Evolutionary conservation across 805 yeast species (phyloP).

Genomic region (Candida coquimbonensis): DNA sequence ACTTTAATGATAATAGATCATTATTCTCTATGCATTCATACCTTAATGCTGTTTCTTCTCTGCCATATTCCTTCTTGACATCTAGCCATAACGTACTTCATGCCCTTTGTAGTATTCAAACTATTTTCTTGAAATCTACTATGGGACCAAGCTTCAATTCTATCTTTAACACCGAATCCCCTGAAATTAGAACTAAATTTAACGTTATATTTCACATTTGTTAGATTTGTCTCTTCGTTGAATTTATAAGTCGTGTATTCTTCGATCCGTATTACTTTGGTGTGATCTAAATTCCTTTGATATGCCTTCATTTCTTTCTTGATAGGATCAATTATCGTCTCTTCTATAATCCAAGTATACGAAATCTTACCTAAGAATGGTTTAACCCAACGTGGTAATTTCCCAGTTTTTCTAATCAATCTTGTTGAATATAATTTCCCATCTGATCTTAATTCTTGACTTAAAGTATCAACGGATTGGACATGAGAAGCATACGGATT

Average conservation of each 20-base stretch:
- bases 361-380: slow-evolving; percentile 67
- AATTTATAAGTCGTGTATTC: slow-evolving; percentile 57
- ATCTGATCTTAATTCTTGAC: slow-evolving; percentile 45
- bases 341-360: slow-evolving; percentile 78
- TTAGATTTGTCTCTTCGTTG: slow-evolving; percentile 26
- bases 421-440: slow-evolving; percentile 70
- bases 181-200: slow-evolving; percentile 66
- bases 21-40: background rate
- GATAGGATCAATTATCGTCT: slow-evolving; percentile 62
- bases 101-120: slow-evolving; percentile 59
- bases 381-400: slow-evolving; percentile 71
- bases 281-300: slow-evolving; percentile 80
- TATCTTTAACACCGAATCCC: slow-evolving; percentile 53
- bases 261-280: slow-evolving; percentile 68
- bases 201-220: slow-evolving; percentile 52
- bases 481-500: slow-evolving; percentile 85
- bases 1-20: background rate
- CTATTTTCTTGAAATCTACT: slow-evolving; percentile 62
- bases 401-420: slow-evolving; percentile 69
- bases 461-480: slow-evolving; percentile 71
- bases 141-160: slow-evolving; percentile 80
- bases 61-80: slow-evolving; percentile 30
- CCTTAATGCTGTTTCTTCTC: slow-evolving; percentile 11
- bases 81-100: slow-evolving; percentile 69
- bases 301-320: slow-evolving; percentile 53